phyloP scores from a whole-genome alignment of 73 alveolate genomes.

The Tetrahymena elliotti region DNA sequence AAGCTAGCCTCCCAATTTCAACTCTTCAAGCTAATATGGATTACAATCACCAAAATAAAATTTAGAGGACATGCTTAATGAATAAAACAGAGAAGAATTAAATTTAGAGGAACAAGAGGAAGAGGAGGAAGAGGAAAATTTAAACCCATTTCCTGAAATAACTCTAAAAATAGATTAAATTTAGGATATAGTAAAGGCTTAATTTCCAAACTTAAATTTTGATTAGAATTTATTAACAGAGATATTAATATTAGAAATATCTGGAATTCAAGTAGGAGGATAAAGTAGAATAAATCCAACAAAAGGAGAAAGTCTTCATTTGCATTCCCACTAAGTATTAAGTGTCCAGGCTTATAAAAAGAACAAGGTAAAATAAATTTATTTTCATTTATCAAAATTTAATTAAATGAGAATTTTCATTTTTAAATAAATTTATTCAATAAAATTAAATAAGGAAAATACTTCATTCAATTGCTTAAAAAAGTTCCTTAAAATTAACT shows the following conservation, averaged over 20 bases:
- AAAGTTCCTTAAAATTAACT: not conserved
- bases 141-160: not conserved
- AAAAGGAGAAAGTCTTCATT: not conserved
- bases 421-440: too few species aligned
- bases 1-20: not conserved
- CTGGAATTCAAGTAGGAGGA: not conserved
- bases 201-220: not conserved
- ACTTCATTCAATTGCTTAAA: not conserved
- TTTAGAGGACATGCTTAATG: not conserved
- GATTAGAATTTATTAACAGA: not conserved
- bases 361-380: not conserved
- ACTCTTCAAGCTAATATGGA: not conserved
- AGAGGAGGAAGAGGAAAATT: not conserved
- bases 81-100: too few species aligned
- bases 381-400: too few species aligned
- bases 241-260: not conserved
- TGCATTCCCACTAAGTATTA: not conserved
- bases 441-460: too few species aligned
- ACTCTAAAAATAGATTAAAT: not conserved
- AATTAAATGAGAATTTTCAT: too few species aligned
- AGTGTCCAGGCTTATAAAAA: not conserved
- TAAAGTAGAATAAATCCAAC: not conserved
- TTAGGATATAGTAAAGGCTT: not conserved
- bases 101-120: too few species aligned
- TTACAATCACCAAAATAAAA: not conserved